Percentiles rank a stretch among this genome's conserved stretches.
Evolutionary conservation across 345 rosid genomes (phyloP).

Genomic region (Citrus australasica): DNA sequence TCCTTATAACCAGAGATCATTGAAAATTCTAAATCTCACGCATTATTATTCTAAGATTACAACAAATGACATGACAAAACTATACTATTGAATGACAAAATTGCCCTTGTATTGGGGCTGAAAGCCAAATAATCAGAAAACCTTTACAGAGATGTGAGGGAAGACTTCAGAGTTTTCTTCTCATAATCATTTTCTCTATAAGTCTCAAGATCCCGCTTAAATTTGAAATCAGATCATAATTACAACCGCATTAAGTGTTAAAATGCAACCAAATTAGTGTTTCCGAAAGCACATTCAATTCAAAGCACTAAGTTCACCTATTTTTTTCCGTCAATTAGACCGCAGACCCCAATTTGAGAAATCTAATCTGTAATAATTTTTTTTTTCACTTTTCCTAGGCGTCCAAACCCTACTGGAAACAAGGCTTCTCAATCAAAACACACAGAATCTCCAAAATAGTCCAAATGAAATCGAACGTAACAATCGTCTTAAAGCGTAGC

Average conservation of each 20-base stretch:
- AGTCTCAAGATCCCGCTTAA: background rate
- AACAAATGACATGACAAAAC: background rate
- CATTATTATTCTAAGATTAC: background rate
- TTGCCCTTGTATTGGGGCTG: background rate
- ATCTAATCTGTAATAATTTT: background rate
- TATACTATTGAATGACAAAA: background rate
- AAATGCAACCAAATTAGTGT: background rate
- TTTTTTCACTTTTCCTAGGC: background rate
- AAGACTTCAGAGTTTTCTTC: background rate
- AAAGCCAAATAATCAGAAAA: background rate
- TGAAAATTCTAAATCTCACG: background rate
- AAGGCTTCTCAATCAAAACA: background rate
- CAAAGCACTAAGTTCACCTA: background rate
- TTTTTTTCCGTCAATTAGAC: background rate
- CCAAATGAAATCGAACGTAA: background rate
- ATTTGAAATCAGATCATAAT: background rate
- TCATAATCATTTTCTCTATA: background rate
- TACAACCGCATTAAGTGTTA: background rate
- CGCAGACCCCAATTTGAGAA: background rate
- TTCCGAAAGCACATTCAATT: background rate
- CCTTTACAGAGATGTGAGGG: background rate
- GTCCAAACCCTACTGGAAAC: background rate
- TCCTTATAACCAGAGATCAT: background rate
- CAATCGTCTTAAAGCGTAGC: background rate
- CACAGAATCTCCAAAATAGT: background rate